Evolutionary conservation across 139 green algal species (phyloP).

Genomic region (Ostreobium quekettii): DNA sequence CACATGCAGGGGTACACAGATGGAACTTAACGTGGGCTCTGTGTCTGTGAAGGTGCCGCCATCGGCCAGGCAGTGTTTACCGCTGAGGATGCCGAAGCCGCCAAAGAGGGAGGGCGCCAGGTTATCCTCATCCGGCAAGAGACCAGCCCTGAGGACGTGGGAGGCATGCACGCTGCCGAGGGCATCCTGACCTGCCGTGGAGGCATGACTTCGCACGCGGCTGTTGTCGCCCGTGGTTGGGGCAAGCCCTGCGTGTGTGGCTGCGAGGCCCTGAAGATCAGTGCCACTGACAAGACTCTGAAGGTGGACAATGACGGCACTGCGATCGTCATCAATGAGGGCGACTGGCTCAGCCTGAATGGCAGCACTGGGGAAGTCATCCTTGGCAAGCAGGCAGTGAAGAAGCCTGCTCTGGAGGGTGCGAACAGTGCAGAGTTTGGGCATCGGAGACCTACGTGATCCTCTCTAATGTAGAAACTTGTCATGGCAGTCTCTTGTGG

Average conservation of each 20-base stretch:
- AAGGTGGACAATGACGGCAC: constrained; percentile 24
- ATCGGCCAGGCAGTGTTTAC: constrained; percentile 77
- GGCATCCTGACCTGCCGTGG: constrained; percentile 77
- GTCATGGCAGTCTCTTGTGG: no score
- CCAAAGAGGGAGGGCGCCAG: constrained; percentile 32
- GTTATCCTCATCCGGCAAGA: constrained; percentile 63
- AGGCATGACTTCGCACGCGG: constrained; percentile 82
- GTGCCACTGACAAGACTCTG: constrained; percentile 46
- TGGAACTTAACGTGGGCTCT: neutral
- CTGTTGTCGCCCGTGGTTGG: constrained; percentile 83
- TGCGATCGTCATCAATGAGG: constrained; percentile 48
- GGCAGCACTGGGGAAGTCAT: constrained; percentile 73
- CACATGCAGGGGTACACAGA: neutral
- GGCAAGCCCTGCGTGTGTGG: constrained; percentile 87
- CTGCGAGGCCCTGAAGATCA: constrained; percentile 55
- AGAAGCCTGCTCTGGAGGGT: constrained; percentile 36
- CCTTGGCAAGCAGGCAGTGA: constrained; percentile 46
- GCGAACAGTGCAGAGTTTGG: no score
- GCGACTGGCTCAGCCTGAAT: constrained; percentile 72
- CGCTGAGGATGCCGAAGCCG: constrained; percentile 59
- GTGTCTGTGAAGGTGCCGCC: constrained; percentile 40
- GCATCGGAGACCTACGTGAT: no score
- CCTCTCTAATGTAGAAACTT: no score
- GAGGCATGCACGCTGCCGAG: constrained; percentile 75
- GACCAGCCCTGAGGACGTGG: constrained; percentile 80